Evolutionary conservation across 2,329 filamentous ascomycete genomes (phyloP), one percentile per base, ranked within the genome.

Genomic region (Ambrosiella beaveri): DNA sequence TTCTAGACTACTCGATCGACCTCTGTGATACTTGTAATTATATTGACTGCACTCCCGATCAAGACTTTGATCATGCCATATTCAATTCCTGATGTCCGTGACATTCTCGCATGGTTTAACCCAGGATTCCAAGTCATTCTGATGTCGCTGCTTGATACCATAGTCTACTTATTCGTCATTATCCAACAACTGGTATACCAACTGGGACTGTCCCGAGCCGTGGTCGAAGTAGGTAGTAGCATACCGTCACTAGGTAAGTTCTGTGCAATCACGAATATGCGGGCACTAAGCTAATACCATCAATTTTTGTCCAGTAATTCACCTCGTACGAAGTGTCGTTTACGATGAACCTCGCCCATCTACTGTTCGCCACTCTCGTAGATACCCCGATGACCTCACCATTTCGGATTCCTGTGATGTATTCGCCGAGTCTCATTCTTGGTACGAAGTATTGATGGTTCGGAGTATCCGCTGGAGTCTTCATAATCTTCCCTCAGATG

Each of bases 401-500:
- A 57, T 61, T n/a, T 47, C 59, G 11, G 53, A 57, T 15, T 61
- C 79, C 1, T 49, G 54, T 15, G 59, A 61, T 40, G 40, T 36
- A 8, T 89, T 89, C 63, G 78, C 84, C n/a, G 80, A 77, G 63
- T 75, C 76, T 57, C 80, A 85, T n/a, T 81, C 82, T 2, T 70
- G 79, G 1, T 91, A 90, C 65, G 86, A 91, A 67, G 85, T 90
- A 65, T 68, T 88, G 49, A 85, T 89, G 54, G 77, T 91, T 60
- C 78, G 85, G 60, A 88, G 84, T 65, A 85, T 93, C 40, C 78
- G 85, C 57, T 89, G 86, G 73, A 85, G 84, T 12, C 91, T 91
- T 66, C 78, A 81, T 35, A 77, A 79, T 61, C 80, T 91, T 62
- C 83, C 84, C 2, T 75, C 84, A 7, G 74, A 71, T 39, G 77